phyloP scores from a whole-genome alignment of 495 filamentous ascomycete species.

The Aspergillus haitiensis region DNA sequence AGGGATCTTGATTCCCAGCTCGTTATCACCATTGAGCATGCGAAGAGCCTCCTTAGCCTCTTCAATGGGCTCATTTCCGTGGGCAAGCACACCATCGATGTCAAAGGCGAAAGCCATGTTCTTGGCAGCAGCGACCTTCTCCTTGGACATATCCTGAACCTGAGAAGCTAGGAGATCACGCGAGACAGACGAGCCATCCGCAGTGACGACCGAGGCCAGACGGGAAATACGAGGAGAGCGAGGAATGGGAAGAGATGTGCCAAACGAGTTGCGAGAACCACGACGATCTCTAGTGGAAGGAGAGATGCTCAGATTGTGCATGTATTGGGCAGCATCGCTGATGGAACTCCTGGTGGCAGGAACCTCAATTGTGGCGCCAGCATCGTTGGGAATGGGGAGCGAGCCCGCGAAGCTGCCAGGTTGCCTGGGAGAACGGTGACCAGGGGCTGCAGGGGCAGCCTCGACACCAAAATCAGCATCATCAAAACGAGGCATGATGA shows the following conservation, averaged over 20 bases:
- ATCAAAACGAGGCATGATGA: slow-evolving; percentile 64
- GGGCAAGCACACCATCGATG: slow-evolving; percentile 85
- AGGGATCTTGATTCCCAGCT: slow-evolving; percentile 80
- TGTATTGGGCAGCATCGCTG: slow-evolving; percentile 66
- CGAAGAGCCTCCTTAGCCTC: slow-evolving; percentile 84
- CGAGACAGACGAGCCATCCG: slow-evolving; percentile 51
- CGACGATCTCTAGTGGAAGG: slow-evolving; percentile 68
- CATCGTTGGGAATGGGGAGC: slow-evolving; percentile 51
- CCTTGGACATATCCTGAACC: slow-evolving; percentile 67
- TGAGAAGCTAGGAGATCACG: slow-evolving; percentile 71
- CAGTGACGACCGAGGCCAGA: slow-evolving; percentile 54
- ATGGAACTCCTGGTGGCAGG: slow-evolving; percentile 69
- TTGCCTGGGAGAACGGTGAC: slow-evolving; percentile 31
- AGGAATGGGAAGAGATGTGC: slow-evolving; percentile 73
- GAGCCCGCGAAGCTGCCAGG: slow-evolving; percentile 31
- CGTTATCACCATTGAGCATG: slow-evolving; percentile 81
- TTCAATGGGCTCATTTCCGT: slow-evolving; percentile 76
- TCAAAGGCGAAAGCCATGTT: slow-evolving; percentile 88
- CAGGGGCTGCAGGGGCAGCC: slow-evolving; percentile 36
- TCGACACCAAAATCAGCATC: slow-evolving; percentile 55
- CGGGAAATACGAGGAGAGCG: slow-evolving; percentile 68
- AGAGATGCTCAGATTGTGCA: slow-evolving; percentile 69
- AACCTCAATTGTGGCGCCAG: slow-evolving; percentile 63
- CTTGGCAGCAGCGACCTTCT: slow-evolving; percentile 64
- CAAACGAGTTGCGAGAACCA: slow-evolving; percentile 77